These are phyloP conservation scores for Dovyalis caffra DNA, from an alignment of 345 rosid genomes.

Conservation along the genomic window DNA sequence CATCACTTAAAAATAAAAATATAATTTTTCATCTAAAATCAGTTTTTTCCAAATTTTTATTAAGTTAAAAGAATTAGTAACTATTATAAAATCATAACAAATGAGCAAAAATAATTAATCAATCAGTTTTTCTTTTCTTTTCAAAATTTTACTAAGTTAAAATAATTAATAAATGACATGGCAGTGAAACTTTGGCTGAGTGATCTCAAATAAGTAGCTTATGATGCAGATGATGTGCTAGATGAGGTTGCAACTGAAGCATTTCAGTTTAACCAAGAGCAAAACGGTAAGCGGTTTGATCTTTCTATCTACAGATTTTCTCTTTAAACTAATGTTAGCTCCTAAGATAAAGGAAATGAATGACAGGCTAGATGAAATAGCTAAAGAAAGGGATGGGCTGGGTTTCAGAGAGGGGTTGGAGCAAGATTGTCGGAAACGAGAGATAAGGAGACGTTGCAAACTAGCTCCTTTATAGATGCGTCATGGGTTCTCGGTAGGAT, in stretches of 20 bases:
- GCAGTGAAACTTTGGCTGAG: constrained; percentile 21
- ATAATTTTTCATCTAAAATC: too few species aligned
- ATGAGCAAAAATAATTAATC: too few species aligned
- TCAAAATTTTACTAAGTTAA: too few species aligned
- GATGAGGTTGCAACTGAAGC: constrained; percentile 24
- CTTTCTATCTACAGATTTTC: not conserved
- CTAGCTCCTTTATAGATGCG: constrained; percentile 17
- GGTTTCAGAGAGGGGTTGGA: constrained; percentile 12
- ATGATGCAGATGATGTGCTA: constrained; percentile 23
- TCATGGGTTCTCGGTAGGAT: constrained; percentile 20
- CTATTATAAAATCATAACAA: too few species aligned
- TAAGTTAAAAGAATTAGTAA: too few species aligned
- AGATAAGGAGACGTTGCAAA: constrained; percentile 6
- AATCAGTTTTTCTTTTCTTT: too few species aligned
- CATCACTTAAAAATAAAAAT: too few species aligned
- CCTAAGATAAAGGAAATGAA: constrained; percentile 9
- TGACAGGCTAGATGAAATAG: constrained; percentile 22
- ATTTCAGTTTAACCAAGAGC: constrained; percentile 1
- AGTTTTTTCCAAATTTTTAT: too few species aligned
- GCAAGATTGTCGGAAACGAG: not conserved
- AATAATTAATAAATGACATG: not conserved
- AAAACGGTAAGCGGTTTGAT: not conserved
- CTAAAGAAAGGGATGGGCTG: constrained; percentile 10
- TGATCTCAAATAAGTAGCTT: constrained; percentile 20
- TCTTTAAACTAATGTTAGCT: constrained; percentile 3